Evolutionary conservation across 2,329 filamentous ascomycete species (phyloP).

Genomic region (Aureobasidium subglaciale): DNA sequence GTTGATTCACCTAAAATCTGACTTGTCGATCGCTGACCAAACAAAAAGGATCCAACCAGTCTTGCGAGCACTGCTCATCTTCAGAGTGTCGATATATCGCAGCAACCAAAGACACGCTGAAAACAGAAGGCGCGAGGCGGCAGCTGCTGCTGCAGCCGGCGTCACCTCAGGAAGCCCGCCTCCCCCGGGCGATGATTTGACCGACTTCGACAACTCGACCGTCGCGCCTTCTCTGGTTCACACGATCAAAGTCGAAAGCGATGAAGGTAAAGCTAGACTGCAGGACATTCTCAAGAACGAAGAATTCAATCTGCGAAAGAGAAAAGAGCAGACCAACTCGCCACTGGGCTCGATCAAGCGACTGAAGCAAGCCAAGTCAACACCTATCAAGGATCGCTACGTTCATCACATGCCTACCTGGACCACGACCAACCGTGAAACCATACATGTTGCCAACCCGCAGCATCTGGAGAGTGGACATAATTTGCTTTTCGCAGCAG

Average conservation of each 20-base stretch:
- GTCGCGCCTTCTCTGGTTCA: background rate
- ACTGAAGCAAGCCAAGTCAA: background rate
- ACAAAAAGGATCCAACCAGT: background rate
- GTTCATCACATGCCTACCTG: background rate
- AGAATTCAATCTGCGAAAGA: background rate
- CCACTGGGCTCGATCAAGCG: background rate
- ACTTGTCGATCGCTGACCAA: background rate
- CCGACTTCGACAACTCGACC: constrained; percentile 1
- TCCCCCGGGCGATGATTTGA: background rate
- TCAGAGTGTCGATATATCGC: background rate
- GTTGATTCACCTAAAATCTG: no score
- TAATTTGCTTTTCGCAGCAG: background rate
- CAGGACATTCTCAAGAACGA: background rate
- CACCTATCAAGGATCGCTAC: background rate
- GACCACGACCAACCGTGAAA: background rate
- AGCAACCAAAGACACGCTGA: background rate
- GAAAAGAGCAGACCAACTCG: background rate
- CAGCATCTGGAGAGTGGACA: background rate
- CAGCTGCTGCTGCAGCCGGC: background rate
- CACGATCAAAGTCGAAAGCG: background rate
- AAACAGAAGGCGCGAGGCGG: background rate
- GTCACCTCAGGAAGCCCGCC: background rate
- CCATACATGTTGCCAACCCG: background rate
- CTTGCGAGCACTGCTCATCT: background rate
- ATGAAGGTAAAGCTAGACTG: background rate